Evolutionary conservation across 2,329 filamentous ascomycete genomes (phyloP).

Genomic region (Grosmannia penicillata): DNA sequence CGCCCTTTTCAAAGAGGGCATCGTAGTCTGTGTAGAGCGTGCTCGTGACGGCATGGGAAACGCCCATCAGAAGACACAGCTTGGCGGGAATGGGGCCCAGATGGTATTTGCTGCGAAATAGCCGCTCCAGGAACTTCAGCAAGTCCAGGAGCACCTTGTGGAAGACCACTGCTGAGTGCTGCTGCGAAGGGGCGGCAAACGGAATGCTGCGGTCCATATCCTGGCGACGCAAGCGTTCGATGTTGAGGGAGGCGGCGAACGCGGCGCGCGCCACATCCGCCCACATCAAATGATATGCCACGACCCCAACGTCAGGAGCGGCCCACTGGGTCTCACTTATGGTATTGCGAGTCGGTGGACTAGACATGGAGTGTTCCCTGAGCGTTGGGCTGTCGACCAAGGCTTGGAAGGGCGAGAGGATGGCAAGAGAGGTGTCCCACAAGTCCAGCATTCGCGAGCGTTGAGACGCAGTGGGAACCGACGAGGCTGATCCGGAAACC

Average conservation of each 20-base stretch:
- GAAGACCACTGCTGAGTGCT: slow-evolving; percentile 2
- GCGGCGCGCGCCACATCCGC: slow-evolving; percentile 3
- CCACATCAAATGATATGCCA: slow-evolving; percentile 5
- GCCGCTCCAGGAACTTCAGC: background rate
- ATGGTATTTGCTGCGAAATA: slow-evolving; percentile 3
- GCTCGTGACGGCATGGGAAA: slow-evolving; percentile 2
- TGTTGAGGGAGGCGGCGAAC: slow-evolving; percentile 2
- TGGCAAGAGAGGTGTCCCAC: slow-evolving; percentile 4
- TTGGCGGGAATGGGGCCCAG: slow-evolving; percentile 5
- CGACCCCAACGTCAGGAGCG: background rate
- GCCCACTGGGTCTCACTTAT: background rate
- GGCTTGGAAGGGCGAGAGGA: slow-evolving; percentile 2
- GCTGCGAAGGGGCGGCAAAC: slow-evolving; percentile 1
- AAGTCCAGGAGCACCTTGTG: slow-evolving; percentile 1
- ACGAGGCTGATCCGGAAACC: too few relatives aligned
- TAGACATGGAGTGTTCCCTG: too few relatives aligned
- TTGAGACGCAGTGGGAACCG: background rate
- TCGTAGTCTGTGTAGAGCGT: slow-evolving; percentile 1
- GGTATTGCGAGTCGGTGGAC: too few relatives aligned
- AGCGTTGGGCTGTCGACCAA: background rate
- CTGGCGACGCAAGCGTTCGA: slow-evolving; percentile 2
- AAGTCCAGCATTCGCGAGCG: slow-evolving; percentile 4
- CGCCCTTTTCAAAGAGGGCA: background rate
- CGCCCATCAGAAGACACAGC: slow-evolving; percentile 2
- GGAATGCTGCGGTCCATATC: slow-evolving; percentile 1